phyloP scores from a whole-genome alignment of 164 flowering plant genomes.

The Stephania cephalantha region DNA sequence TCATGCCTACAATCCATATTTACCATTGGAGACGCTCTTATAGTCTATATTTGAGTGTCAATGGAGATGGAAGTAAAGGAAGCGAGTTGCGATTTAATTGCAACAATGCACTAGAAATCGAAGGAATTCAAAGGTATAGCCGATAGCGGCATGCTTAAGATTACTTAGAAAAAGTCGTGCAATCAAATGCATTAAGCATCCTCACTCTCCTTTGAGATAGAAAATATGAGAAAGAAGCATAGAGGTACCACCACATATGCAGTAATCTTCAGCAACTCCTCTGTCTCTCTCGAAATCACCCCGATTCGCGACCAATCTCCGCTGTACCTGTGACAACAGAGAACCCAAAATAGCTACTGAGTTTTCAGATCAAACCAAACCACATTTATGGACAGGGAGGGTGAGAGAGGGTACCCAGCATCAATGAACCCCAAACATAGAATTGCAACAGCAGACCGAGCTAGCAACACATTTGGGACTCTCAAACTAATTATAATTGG shows the following conservation, averaged over 20 bases:
- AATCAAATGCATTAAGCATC: constrained; percentile 5
- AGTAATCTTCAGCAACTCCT: constrained; percentile 59
- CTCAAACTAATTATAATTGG: constrained; percentile 23
- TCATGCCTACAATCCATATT: too few species aligned
- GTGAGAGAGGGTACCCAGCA: constrained; percentile 52
- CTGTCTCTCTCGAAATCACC: constrained; percentile 61
- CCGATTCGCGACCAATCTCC: constrained; percentile 96
- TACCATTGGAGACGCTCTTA: too few species aligned
- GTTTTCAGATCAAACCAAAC: too few species aligned
- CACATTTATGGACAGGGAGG: neutral
- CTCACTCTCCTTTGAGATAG: constrained; percentile 24
- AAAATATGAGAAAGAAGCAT: constrained; percentile 47
- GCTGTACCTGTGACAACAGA: constrained; percentile 52
- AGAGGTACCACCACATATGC: constrained; percentile 66
- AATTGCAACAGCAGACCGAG: constrained; percentile 50
- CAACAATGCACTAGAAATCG: too few species aligned
- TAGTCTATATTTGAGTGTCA: too few species aligned
- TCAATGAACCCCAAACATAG: constrained; percentile 73
- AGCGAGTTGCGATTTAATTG: too few species aligned
- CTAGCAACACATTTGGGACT: constrained; percentile 34
- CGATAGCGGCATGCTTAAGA: neutral
- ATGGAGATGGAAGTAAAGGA: too few species aligned
- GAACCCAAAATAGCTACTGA: neutral
- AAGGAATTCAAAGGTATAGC: too few species aligned
- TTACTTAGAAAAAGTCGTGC: neutral